Conservation (phyloP, 2,329 filamentous ascomycete species). For the Cladophialophora psammophila region DNA sequence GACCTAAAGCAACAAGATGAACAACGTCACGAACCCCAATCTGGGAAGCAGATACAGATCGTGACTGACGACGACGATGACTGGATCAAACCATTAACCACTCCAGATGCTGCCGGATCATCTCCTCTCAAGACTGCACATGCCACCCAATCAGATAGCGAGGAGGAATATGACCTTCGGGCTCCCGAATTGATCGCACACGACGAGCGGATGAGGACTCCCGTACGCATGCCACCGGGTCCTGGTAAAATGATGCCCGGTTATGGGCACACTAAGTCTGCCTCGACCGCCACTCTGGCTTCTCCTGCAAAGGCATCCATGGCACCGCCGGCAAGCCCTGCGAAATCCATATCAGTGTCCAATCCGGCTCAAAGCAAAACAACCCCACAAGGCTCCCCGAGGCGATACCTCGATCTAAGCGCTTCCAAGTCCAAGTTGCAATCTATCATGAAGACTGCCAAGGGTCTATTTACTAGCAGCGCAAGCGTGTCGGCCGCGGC, state of each 20-base stretch:
- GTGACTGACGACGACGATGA: conserved; percentile 60
- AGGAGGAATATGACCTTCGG: conserved; percentile 52
- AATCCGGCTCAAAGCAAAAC: conserved; percentile 66
- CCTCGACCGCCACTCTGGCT: conserved; percentile 66
- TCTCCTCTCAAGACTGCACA: conserved; percentile 55
- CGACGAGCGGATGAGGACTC: conserved; percentile 38
- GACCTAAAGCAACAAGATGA: conserved; percentile 36
- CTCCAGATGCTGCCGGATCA: conserved; percentile 40
- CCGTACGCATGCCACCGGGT: conserved; percentile 31
- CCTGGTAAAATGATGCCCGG: conserved; percentile 39
- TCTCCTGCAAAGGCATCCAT: conserved; percentile 57
- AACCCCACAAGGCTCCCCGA: conserved; percentile 65
- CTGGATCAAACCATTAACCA: conserved; percentile 64
- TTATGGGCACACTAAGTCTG: conserved; percentile 66
- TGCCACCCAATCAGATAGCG: conserved; percentile 54
- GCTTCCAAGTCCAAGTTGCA: conserved; percentile 93
- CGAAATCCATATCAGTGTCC: conserved; percentile 69
- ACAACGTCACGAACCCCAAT: conserved; percentile 38
- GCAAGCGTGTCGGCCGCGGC: conserved; percentile 65
- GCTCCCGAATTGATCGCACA: conserved; percentile 41
- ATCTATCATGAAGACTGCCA: conserved; percentile 87
- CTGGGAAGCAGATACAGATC: conserved; percentile 17
- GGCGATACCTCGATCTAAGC: conserved; percentile 73
- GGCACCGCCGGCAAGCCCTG: conserved; percentile 45
- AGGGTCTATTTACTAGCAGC: conserved; percentile 82